A percentile compares a stretch with the other conserved stretches of the same genome.
Conservation (phyloP, 768 basidiomycete species). For the Pulveroboletus sp. region DNA sequence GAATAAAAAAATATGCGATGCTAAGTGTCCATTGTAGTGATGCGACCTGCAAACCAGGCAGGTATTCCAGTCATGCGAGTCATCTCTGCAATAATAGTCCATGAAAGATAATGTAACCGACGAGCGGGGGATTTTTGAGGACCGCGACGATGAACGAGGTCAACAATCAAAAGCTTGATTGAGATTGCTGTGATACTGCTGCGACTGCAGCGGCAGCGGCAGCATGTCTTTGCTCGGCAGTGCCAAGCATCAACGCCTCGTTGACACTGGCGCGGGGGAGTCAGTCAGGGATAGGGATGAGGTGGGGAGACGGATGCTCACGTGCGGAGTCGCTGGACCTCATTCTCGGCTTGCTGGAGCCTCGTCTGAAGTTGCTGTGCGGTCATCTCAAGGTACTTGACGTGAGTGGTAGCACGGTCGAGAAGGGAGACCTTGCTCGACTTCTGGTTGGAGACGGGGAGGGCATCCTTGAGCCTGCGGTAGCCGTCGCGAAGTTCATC, state of each 20-base stretch:
- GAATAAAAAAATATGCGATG: constrained; percentile 39
- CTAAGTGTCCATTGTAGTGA: constrained; percentile 45
- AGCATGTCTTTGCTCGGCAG: constrained; percentile 69
- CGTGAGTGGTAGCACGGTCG: constrained; percentile 85
- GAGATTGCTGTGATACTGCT: constrained; percentile 44
- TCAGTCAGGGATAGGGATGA: not conserved
- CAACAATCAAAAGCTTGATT: constrained; percentile 46
- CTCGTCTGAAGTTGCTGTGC: constrained; percentile 72
- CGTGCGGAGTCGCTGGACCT: constrained; percentile 76
- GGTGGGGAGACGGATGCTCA: constrained; percentile 25
- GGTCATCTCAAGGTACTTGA: constrained; percentile 82
- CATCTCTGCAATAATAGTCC: constrained; percentile 38
- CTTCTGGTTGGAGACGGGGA: constrained; percentile 90
- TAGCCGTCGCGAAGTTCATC: constrained; percentile 94
- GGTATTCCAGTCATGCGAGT: constrained; percentile 44
- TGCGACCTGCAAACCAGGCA: constrained; percentile 61
- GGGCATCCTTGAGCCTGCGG: constrained; percentile 83
- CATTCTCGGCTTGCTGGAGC: constrained; percentile 75
- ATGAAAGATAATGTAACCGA: constrained; percentile 38
- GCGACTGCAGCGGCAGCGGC: constrained; percentile 55
- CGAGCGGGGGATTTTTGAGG: constrained; percentile 25
- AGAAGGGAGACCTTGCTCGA: constrained; percentile 89
- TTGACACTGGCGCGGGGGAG: constrained; percentile 53
- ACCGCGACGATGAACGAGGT: constrained; percentile 11
- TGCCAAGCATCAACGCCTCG: constrained; percentile 86